Evolutionary conservation across 208 protist genomes (phyloP), one percentile per base, ranked within the genome.

Genomic region (Leishmania amazonensis): DNA sequence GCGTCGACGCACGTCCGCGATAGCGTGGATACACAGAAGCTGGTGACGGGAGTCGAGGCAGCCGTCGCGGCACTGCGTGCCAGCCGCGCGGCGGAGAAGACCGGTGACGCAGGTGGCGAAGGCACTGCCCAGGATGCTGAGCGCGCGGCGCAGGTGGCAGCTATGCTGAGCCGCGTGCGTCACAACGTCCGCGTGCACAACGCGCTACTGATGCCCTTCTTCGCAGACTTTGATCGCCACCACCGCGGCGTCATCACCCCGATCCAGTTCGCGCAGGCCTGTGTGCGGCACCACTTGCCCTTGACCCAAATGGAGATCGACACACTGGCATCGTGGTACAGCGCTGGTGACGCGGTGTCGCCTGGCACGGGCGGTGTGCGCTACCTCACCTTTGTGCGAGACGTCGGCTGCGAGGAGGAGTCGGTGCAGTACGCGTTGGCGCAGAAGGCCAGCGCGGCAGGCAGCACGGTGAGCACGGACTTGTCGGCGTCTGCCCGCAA

Each of bases 201-300:
- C 67, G 90, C 94, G 11, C 88, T 97, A 28, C 86, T 97, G 65
- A 81, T 87, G 53, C 93, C 94, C 17, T 97, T 97, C 78, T 98
- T 98, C 80, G 76, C 91, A 0, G 96, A 98, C 75, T 97, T 96
- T 81, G 96, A 98, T 81, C 85, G 83, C 51, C 86, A 91, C 76
- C 84, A 93, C 80, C 86, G 85, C 47, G 95, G 94, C 40, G 87
- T 90, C 72, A 95, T 98, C 74, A 86, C 90, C 1, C 79, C 77
- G 24, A 75, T 45, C 51, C 88, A 93, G 83, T 96, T 96, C 76
- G 76, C 85, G 57, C 90, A 93, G 83, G 92, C 92, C 8, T 87
- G 94, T 73, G 78, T 88, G 40, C 94, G 92, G 17, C 94, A 97
- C 78, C 86, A 83, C 75, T 89, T 97, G 62, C 67, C 87, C 0